Base-by-base conservation (phyloP, 2,329 filamentous ascomycete species). In the Fusarium mundagurra region DNA sequence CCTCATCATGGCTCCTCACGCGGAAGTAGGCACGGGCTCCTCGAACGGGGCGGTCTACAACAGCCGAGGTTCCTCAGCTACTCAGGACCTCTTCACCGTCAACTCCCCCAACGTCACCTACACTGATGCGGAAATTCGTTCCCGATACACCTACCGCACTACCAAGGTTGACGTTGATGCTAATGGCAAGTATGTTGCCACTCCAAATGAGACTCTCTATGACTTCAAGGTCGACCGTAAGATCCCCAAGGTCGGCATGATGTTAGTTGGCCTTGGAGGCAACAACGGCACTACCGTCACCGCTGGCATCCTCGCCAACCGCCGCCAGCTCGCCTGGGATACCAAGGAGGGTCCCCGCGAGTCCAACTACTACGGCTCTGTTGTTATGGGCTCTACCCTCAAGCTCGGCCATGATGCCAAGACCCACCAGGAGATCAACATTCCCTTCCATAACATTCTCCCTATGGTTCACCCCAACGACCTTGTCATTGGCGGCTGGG, bases 261-360 rank as follows among this genome's bases (percentile, higher is more conserved):
- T 99, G 96, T 90, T 99, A 76, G 96, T 99, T 77, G 96, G 96
- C 74, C 96, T 93, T 91, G 96, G 96, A 85, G 96, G 96, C 81
- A 99, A 99, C 91, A 99, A 99, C 83, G 96, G 96, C 76, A 94
- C 94, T 76, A 99, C 96, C 67, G 94, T 99, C 72, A 98, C 96
- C 69, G 96, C 96, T 72, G 96, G 96, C 83, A 97, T 99, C 85
- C 90, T 99, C 82, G 96, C 96, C 85, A 99, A 99, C 86, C 93
- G 94, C 82, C 93, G 92, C 78, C 89, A 91, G 67, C 90, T 98
- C 67, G 87, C 88, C 71, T 99, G 96, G 96, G 94, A 98, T 75
- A 98, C 96, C 79, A 95, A 96, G 81, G 94, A 98, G 84, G 95
- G 95, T 61, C 86, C 90, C 77, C 94, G 91, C 74, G 87, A 90